phyloP scores from a whole-genome alignment of 2,329 filamentous ascomycete genomes.

The Fusarium chaquense region DNA sequence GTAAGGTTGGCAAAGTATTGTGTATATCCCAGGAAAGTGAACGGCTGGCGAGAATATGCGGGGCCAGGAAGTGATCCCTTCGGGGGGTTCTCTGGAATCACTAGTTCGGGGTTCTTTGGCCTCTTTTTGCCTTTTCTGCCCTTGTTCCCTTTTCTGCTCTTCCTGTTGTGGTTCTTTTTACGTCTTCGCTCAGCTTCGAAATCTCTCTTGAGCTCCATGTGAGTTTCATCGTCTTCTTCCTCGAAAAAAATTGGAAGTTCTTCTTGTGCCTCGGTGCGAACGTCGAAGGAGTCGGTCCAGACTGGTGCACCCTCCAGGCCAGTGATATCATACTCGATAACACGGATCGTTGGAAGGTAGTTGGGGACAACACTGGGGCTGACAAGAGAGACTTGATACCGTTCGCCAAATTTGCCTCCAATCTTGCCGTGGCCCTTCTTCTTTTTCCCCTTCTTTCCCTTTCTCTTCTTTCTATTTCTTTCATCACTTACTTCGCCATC shows the following conservation, averaged over 20 bases:
- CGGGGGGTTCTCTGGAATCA: constrained; percentile 78
- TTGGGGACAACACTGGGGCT: constrained; percentile 92
- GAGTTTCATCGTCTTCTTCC: constrained; percentile 46
- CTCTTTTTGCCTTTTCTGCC: constrained; percentile 59
- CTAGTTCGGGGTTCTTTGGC: constrained; percentile 70
- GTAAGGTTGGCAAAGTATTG: constrained; percentile 98
- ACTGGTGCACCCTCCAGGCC: constrained; percentile 71
- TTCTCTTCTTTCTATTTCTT: constrained; percentile 35
- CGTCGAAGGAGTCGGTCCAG: constrained; percentile 57
- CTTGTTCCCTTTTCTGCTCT: constrained; percentile 55
- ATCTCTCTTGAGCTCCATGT: constrained; percentile 49
- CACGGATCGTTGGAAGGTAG: constrained; percentile 87
- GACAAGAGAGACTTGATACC: constrained; percentile 84
- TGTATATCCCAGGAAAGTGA: constrained; percentile 83
- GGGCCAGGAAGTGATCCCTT: constrained; percentile 82
- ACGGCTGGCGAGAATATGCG: constrained; percentile 86
- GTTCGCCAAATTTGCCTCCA: constrained; percentile 84
- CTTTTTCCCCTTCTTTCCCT: constrained; percentile 58
- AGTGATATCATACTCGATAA: constrained; percentile 93
- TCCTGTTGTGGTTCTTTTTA: constrained; percentile 50
- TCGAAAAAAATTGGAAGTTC: constrained; percentile 32
- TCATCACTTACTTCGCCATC: constrained; percentile 37
- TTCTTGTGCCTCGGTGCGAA: constrained; percentile 14
- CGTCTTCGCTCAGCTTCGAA: constrained; percentile 50
- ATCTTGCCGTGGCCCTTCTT: constrained; percentile 68